A percentile compares a stretch with the other conserved stretches of the same genome.
These are phyloP conservation scores for Punica granatum DNA, from an alignment of 345 rosid species.

Conservation along the genomic window DNA sequence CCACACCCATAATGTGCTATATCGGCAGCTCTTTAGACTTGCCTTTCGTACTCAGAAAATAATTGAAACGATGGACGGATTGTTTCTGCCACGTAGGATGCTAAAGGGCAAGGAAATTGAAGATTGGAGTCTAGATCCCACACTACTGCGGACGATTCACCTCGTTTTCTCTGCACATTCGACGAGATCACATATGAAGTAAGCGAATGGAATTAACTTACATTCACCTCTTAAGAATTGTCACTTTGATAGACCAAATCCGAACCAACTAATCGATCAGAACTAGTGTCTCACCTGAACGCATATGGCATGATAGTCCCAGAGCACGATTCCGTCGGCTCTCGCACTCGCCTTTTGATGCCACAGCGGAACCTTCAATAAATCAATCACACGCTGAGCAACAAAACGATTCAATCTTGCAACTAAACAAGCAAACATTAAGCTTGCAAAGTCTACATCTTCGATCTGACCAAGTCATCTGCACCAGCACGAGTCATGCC, in stretches of 20 bases:
- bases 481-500: neutral
- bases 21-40: slow-evolving; percentile 6
- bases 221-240: neutral
- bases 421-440: neutral
- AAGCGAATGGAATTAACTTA: neutral
- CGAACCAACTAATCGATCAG: neutral
- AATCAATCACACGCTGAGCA: neutral
- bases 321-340: slow-evolving; percentile 70
- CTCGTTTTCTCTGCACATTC: slow-evolving; percentile 42
- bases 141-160: slow-evolving; percentile 33
- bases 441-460: neutral
- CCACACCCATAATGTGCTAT: neutral
- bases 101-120: slow-evolving; percentile 66
- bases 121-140: slow-evolving; percentile 90
- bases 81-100: slow-evolving; percentile 54
- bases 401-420: neutral
- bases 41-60: slow-evolving; percentile 70
- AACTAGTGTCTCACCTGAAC: slow-evolving; percentile 44
- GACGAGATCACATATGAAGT: neutral
- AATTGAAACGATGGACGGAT: slow-evolving; percentile 70
- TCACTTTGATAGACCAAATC: neutral
- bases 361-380: slow-evolving; percentile 74
- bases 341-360: slow-evolving; percentile 82
- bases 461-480: neutral
- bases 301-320: slow-evolving; percentile 91